Base-by-base conservation (phyloP, 345 rosid genomes). In the Pseudoturritis turrita region DNA sequence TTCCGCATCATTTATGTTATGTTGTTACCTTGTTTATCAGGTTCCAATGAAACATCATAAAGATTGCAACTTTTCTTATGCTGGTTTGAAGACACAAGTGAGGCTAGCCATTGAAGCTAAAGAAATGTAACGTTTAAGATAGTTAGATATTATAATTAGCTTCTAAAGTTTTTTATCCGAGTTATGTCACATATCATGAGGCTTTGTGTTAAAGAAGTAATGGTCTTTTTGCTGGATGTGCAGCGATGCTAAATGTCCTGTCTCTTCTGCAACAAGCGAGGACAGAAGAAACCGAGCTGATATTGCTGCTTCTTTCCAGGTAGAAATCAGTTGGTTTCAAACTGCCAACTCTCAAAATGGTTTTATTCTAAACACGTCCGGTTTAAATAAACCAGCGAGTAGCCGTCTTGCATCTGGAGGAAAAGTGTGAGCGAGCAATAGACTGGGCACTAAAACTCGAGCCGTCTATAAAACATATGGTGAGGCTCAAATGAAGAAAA, bases 261-360 rank as follows among this genome's bases (percentile, higher is more conserved):
- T 94, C 74, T 88, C 91, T 62, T 81, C 82, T 23, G 85, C 96
- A 68, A 86, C 86, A 66, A 77, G 49, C 39, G 82, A 82, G 73
- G 98, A 91, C 57, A 85, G 97, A 85, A 79, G 71, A 68, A 79
- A 83, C 46, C 83, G 98, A 74, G 97, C 98, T 68, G 92, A 94
- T 74, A 84, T 91, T 40, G 98, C 98, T 5, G 98, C 96, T 77
- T 86, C 98, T 71, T 94, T 94, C 78, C 98, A 93, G 96, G 98
- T 90, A 49, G 22, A 51, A 23, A 75, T 45, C 28, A 3, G 12
- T 29, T 49, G 14, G 51, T 63, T 40, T n/a, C n/a, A n/a, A n/a
- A n/a, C n/a, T n/a, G n/a, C n/a, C n/a, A n/a, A n/a, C n/a, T n/a
- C n/a, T n/a, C n/a, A n/a, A n/a, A n/a, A n/a, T n/a, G n/a, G n/a